Base-by-base conservation (phyloP, 1,284 basidiomycete species). In the Mycosarcoma mackinlayi region DNA sequence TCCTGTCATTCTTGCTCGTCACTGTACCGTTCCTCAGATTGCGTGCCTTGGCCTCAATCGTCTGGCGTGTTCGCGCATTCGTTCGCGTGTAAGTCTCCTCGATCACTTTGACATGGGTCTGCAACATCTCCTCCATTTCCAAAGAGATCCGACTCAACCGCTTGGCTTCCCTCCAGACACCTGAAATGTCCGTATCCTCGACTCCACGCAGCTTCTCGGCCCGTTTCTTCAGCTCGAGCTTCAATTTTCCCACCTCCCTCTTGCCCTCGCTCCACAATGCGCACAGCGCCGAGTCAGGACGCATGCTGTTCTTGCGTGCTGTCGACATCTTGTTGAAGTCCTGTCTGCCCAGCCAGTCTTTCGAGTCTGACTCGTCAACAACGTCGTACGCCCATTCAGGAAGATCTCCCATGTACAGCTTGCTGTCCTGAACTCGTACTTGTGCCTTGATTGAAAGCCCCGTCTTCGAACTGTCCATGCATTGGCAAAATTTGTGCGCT, bases 401-500 rank as follows among this genome's bases (percentile, higher is more conserved):
- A 19, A 71, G 40, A 13, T 51, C 45, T 24, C 48, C 54, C n/a
- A 58, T 14, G 39, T 44, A 71, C 23, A 42, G 21, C 35, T 58
- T 62, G 45, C 51, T 58, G 27, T 71, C 68, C 7, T 42, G 31
- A 24, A 57, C 57, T 0, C 62, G 62, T 3, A 71, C 51, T 13
- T n/a, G 5, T 14, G 48, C 21, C 46, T 62, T 65, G 46, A 71
- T 40, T 41, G 48, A 37, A 10, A 71, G 35, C 4, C 68, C 68
- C 7, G 68, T 71, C 54, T 71, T 71, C 10, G 21, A 13, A 8
- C 48, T 37, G 45, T 71, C 68, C 68, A 71, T 61, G 45, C 62
- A 65, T 41, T 66, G 62, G 23, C 50, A 57, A 42, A 71, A 66
- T 47, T 65, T 71, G 50, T 71, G 68, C 6, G 68, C 68, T 24